Base-by-base conservation (phyloP, 2,329 filamentous ascomycete species). In the Ophiognomonia clavigignenti-juglandacearum region DNA sequence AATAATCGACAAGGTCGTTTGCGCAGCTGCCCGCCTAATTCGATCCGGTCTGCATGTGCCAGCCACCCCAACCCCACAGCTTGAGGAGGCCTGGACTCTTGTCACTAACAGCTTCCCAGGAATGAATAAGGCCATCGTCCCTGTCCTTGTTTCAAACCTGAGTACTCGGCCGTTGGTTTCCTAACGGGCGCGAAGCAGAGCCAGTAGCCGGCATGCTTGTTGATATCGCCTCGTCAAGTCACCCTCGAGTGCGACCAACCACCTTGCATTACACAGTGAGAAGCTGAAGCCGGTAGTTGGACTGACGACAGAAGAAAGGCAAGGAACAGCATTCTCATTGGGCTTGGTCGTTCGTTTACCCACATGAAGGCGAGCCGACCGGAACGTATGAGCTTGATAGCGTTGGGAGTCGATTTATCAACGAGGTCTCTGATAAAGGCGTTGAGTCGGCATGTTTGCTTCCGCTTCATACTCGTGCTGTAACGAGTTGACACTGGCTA, bases 1-100 rank as follows among this genome's bases (percentile, higher is more conserved):
- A 55, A 56, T 54, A 51, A 55, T 48, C 38, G 38, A 48, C 45
- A 51, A 54, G 51, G 57, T 64, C 57, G 58, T 64, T 61, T 65
- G 66, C 64, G 68, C 64, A 63, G 57, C 60, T 61, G 64, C 59
- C 67, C 67, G 66, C 62, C 53, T 57, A 57, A 56, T 59, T 58
- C 57, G 60, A 57, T 56, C 51, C 55, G 57, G 56, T 56, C 59
- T 58, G 56, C 58, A 57, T 45, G 47, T 43, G 50, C 52, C 55
- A 57, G 47, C 53, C 54, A 52, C 58, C n/a, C n/a, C 56, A 56
- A 57, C 56, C 54, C 53, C 45, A 53, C 29, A 52, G 44, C 47
- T 50, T 48, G 43, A 46, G 26, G 39, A 47, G 47, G 42, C 48
- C 42, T 46, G 43, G 31, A 38, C 39, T 22, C 14, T 13, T 14